These are phyloP conservation scores for Breynia disticha DNA, from an alignment of 441 rosid genomes.

Conservation along the genomic window DNA sequence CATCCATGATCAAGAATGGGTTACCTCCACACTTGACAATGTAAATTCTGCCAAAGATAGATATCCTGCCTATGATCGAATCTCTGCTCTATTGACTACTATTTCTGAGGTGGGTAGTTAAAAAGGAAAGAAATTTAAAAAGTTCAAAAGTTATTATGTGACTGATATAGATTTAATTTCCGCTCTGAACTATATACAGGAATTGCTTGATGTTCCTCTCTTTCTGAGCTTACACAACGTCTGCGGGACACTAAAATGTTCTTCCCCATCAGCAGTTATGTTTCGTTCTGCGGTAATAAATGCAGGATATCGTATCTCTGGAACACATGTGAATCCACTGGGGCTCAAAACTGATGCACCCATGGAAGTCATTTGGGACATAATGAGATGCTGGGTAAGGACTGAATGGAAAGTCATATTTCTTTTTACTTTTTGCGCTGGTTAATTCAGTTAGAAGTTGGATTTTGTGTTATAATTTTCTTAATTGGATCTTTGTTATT, in stretches of 20 bases:
- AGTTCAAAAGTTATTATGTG: neutral
- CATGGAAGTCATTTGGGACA: slow-evolving; percentile 94
- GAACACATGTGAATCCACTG: slow-evolving; percentile 81
- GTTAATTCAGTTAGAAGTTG: too few relatives aligned
- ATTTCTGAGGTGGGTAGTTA: slow-evolving; percentile 61
- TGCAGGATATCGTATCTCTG: slow-evolving; percentile 86
- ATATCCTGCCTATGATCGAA: slow-evolving; percentile 84
- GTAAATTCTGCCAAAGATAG: slow-evolving; percentile 62
- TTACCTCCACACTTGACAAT: slow-evolving; percentile 44
- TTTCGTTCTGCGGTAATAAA: slow-evolving; percentile 91
- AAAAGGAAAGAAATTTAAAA: neutral
- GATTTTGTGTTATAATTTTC: too few relatives aligned
- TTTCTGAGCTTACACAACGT: slow-evolving; percentile 91
- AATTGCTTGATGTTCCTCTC: slow-evolving; percentile 83
- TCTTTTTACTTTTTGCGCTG: too few relatives aligned
- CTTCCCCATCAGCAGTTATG: slow-evolving; percentile 86
- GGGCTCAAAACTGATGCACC: slow-evolving; percentile 96
- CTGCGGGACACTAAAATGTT: slow-evolving; percentile 82
- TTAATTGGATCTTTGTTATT: too few relatives aligned
- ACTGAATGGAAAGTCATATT: neutral
- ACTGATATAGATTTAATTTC: slow-evolving; percentile 2
- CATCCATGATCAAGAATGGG: slow-evolving; percentile 93
- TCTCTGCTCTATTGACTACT: slow-evolving; percentile 77
- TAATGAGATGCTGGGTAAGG: slow-evolving; percentile 98
- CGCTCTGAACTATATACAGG: slow-evolving; percentile 41